These are phyloP conservation scores for Ziziphus jujuba DNA, from an alignment of 306 rosid species.

Conservation along the genomic window DNA sequence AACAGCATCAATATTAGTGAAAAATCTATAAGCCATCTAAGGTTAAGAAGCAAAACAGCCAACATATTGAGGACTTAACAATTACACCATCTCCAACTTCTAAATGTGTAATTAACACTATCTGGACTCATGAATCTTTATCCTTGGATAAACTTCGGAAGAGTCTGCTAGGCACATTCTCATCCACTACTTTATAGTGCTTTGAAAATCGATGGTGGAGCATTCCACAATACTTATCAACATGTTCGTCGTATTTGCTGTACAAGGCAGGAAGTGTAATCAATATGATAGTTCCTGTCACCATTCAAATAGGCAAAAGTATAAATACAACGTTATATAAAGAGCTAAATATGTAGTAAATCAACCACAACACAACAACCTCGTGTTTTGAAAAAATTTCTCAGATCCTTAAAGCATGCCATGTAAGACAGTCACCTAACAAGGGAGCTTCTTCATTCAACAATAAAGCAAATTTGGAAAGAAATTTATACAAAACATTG, in stretches of 20 bases:
- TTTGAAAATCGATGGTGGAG: constrained; percentile 71
- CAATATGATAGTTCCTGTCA: constrained; percentile 65
- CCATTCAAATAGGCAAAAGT: constrained; percentile 25
- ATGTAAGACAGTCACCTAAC: no score
- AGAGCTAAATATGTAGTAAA: background rate
- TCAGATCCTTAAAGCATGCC: no score
- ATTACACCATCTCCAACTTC: background rate
- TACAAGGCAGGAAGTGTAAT: constrained; percentile 76
- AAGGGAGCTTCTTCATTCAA: background rate
- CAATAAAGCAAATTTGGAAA: constrained; percentile 10
- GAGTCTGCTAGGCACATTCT: constrained; percentile 63
- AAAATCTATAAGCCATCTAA: no score
- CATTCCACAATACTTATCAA: constrained; percentile 60
- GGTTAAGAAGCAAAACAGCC: background rate
- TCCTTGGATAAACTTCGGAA: constrained; percentile 61
- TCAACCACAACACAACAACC: background rate
- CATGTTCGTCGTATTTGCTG: constrained; percentile 50
- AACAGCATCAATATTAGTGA: no score
- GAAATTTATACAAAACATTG: background rate
- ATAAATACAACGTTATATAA: constrained; percentile 15
- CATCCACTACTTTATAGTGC: constrained; percentile 82
- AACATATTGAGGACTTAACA: background rate
- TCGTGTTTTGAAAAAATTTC: background rate
- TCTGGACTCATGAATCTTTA: constrained; percentile 49
- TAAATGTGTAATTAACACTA: background rate